These are phyloP conservation scores for Podila verticillata DNA, from an alignment of 192 early-diverging fungal genomes.

Conservation along the genomic window DNA sequence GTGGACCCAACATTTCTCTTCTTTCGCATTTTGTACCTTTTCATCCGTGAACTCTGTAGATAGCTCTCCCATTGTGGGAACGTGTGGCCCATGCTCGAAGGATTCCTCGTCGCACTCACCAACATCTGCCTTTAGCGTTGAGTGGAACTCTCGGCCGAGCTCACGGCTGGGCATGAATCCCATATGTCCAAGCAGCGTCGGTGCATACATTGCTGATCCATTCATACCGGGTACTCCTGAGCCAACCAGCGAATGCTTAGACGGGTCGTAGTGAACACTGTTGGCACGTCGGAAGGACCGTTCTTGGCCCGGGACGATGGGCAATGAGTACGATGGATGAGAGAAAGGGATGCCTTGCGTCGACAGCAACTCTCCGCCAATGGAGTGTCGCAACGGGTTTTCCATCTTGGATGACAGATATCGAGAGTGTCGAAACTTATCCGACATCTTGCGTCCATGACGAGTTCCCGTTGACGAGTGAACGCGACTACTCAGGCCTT, in stretches of 20 bases:
- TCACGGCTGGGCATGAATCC: constrained; percentile 25
- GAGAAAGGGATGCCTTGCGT: constrained; percentile 29
- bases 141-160: constrained; percentile 12
- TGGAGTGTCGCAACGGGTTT: constrained; percentile 40
- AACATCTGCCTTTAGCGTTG: constrained; percentile 7
- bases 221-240: constrained; percentile 11
- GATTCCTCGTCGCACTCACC: constrained; percentile 39
- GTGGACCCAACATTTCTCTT: too few relatives aligned
- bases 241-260: constrained; percentile 13
- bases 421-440: constrained; percentile 44
- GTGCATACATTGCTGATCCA: constrained; percentile 10
- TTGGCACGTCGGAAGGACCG: constrained; percentile 38
- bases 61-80: constrained; percentile 21
- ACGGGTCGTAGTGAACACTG: constrained; percentile 43
- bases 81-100: constrained; percentile 24
- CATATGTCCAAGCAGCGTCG: constrained; percentile 42
- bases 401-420: constrained; percentile 28
- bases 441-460: constrained; percentile 45
- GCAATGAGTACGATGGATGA: constrained; percentile 23
- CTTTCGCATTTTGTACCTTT: constrained; percentile 8
- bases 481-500: constrained; percentile 29
- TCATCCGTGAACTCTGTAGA: constrained; percentile 24
- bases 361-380: constrained; percentile 40
- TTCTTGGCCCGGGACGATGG: neutral
- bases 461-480: constrained; percentile 8